A percentile compares a stretch with the other conserved stretches of the same genome.
Evolutionary conservation across 2,329 filamentous ascomycete genomes (phyloP).

Genomic region (Fusarium verticillioides): DNA sequence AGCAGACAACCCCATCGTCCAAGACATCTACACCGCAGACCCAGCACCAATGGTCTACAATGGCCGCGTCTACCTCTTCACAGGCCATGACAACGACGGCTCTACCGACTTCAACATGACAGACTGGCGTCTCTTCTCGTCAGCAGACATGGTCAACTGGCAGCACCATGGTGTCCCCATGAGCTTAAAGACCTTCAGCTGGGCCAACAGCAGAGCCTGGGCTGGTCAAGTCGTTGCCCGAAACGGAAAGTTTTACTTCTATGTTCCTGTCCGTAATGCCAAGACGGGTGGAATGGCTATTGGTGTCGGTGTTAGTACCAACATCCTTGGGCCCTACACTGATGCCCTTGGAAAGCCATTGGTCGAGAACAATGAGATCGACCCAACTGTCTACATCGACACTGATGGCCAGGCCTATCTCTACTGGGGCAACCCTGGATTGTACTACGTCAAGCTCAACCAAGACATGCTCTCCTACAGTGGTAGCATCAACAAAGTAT

Average conservation of each 20-base stretch:
- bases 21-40: conserved; percentile 52
- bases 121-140: conserved; percentile 52
- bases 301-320: conserved; percentile 51
- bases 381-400: conserved; percentile 53
- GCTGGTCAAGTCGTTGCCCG: conserved; percentile 50
- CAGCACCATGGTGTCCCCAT: conserved; percentile 48
- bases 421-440: conserved; percentile 53
- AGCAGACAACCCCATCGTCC: conserved; percentile 12
- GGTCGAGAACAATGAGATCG: conserved; percentile 52
- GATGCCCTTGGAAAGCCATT: conserved; percentile 50
- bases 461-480: conserved; percentile 49
- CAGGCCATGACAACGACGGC: conserved; percentile 49
- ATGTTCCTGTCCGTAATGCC: conserved; percentile 48
- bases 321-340: conserved; percentile 49
- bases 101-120: conserved; percentile 51
- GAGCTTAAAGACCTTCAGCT: conserved; percentile 47
- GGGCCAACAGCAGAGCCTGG: conserved; percentile 51
- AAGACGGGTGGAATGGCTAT: conserved; percentile 50
- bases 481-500: background rate
- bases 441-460: conserved; percentile 48
- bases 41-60: conserved; percentile 53
- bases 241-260: conserved; percentile 52
- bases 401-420: conserved; percentile 50
- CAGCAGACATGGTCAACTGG: conserved; percentile 47
- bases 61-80: conserved; percentile 51